Base-by-base conservation (phyloP, 2,329 filamentous ascomycete genomes). In the Fusarium secorum region DNA sequence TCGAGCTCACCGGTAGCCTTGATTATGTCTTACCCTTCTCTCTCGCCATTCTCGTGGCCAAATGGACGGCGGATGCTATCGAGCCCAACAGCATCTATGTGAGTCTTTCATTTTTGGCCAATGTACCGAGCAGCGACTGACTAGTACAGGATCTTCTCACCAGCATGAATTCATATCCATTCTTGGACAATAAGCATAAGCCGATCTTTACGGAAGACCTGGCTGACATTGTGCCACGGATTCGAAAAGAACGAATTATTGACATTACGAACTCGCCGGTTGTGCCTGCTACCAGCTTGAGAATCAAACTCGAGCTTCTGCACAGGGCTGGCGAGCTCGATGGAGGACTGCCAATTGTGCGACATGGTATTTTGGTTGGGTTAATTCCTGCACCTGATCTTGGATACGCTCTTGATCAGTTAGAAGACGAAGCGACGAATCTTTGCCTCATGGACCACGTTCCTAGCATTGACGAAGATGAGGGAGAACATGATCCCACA, bases 11-110 rank as follows among this genome's bases (percentile, higher is more conserved):
- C 0, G 96, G 96, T 60, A 97, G 94, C 78, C 85, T 98, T 52
- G 93, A 98, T 79, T 97, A 98, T 76, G 96, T 99, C 7, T 84
- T 99, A 15, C 96, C 96, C 0, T 98, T 98, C 79, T 98, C 95
- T 1, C 84, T 99, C 13, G 92, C 93, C 1, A 94, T 99, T 36
- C 85, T 98, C 7, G 94, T 97, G 32, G 91, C 95, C n/a, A 99
- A 99, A 82, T 99, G 96, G 96, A 97, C 94, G 0, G 95, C 96
- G 0, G 96, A 98, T 81, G 95, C 94, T 7, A 89, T 99, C 55
- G 96, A 99, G 80, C 96, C 95, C 20, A 87, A 94, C 57, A 97
- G 94, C 79, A 98, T 99, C 68, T 98, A 98, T 79, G 90, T 91
- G 81, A 82, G 89, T 26, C 22, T 82, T 35, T 22, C 5, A 13